Evolutionary conservation across 2,329 filamentous ascomycete species (phyloP).

Genomic region (Claviceps capensis): DNA sequence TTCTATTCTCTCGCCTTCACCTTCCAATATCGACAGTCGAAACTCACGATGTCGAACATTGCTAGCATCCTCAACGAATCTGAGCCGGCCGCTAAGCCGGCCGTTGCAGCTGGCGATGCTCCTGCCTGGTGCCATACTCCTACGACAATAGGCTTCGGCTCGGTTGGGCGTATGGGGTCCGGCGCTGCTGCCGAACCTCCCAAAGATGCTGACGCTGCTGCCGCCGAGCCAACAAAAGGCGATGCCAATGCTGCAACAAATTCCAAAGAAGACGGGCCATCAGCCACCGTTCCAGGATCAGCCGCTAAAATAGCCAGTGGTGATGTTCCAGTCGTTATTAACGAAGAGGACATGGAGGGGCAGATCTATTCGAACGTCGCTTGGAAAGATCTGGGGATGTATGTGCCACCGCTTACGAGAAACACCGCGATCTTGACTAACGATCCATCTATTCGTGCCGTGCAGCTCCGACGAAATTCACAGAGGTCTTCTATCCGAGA

Average conservation of each 20-base stretch:
- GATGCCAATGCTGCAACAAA: background rate
- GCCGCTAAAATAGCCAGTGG: conserved; percentile 4
- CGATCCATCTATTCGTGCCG: background rate
- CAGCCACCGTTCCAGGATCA: conserved; percentile 4
- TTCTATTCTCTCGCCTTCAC: background rate
- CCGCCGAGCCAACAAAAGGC: background rate
- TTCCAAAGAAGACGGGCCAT: conserved; percentile 6
- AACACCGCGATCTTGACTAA: background rate
- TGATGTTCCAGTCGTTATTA: conserved; percentile 7
- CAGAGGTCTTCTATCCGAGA: conserved; percentile 64
- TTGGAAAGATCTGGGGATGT: conserved; percentile 7
- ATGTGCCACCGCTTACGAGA: background rate
- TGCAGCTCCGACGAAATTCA: conserved; percentile 42
- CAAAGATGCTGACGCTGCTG: background rate
- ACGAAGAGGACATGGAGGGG: conserved; percentile 2
- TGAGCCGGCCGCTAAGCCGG: background rate
- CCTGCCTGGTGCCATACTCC: background rate
- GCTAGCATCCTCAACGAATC: conserved; percentile 6
- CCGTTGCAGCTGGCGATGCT: background rate
- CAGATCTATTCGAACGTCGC: conserved; percentile 5
- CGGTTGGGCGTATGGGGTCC: background rate
- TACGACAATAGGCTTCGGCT: background rate
- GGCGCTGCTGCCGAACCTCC: conserved; percentile 1
- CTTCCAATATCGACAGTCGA: background rate
- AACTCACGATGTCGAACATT: conserved; percentile 5